Conservation (phyloP, 495 filamentous ascomycete species). For the Aspergillus wentii region DNA sequence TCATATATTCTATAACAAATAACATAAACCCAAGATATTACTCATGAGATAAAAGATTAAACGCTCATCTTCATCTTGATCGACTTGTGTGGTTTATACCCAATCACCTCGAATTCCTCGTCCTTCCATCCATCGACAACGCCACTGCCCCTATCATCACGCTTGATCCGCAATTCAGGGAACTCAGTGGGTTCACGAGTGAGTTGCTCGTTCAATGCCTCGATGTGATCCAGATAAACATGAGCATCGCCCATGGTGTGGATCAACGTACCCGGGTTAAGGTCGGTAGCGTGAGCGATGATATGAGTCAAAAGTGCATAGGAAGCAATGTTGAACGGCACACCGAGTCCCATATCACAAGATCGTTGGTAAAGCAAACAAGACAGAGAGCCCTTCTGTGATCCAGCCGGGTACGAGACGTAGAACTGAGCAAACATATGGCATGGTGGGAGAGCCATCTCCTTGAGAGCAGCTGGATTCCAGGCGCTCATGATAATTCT, state of each 20-base stretch:
- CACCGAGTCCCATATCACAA: slow-evolving; percentile 95
- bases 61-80: slow-evolving; percentile 99
- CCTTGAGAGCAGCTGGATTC: slow-evolving; percentile 80
- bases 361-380: slow-evolving; percentile 90
- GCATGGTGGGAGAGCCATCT: slow-evolving; percentile 95
- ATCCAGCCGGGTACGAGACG: slow-evolving; percentile 65
- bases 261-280: slow-evolving; percentile 77
- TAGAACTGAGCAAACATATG: slow-evolving; percentile 99
- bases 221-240: slow-evolving; percentile 89
- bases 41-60: slow-evolving; percentile 28
- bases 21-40: slow-evolving; percentile 11
- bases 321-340: slow-evolving; percentile 95
- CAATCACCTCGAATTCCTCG: slow-evolving; percentile 84
- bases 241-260: slow-evolving; percentile 97
- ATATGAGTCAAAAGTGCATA: slow-evolving; percentile 94
- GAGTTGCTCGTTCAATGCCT: slow-evolving; percentile 76
- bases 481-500: slow-evolving; percentile 87
- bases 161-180: slow-evolving; percentile 66
- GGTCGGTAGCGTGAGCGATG: slow-evolving; percentile 77
- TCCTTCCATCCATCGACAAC: slow-evolving; percentile 74
- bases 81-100: slow-evolving; percentile 83
- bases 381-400: slow-evolving; percentile 60
- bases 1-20: slow-evolving; percentile 8
- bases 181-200: slow-evolving; percentile 76
- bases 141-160: slow-evolving; percentile 55